A percentile compares a stretch with the other conserved stretches of the same genome.
phyloP scores from a whole-genome alignment of 345 rosid genomes.

The Excoecaria cochinchinensis region DNA sequence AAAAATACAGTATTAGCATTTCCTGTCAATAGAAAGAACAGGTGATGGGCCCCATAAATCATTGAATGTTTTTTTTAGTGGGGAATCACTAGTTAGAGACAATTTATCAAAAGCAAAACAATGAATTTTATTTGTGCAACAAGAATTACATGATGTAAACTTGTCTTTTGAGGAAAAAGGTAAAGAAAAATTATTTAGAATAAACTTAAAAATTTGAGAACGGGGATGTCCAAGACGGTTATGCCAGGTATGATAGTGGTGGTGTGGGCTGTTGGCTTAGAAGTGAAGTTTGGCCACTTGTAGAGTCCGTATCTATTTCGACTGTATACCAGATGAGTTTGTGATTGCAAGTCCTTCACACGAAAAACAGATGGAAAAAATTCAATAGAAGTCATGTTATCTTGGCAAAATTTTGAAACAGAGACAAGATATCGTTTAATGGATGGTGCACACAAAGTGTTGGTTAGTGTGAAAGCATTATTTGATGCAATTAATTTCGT shows the following conservation, averaged over 20 bases:
- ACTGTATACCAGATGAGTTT: too few species aligned
- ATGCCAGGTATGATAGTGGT: not conserved
- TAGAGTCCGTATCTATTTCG: not conserved
- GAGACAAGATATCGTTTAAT: not conserved
- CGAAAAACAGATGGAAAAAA: not conserved
- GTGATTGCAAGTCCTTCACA: not conserved
- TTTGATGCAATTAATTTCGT: conserved; percentile 1
- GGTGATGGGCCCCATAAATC: not conserved
- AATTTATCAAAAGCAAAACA: not conserved
- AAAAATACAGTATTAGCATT: not conserved
- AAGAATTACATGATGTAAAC: not conserved
- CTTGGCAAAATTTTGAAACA: not conserved
- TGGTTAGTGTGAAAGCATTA: not conserved
- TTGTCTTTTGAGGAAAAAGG: not conserved
- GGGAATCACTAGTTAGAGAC: not conserved
- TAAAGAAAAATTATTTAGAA: not conserved
- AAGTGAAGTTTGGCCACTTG: not conserved
- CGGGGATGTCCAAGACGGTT: not conserved
- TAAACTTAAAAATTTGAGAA: not conserved
- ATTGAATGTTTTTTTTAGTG: not conserved
- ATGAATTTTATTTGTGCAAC: conserved; percentile 1
- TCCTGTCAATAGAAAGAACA: not conserved
- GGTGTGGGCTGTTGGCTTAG: not conserved
- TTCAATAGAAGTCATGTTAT: not conserved
- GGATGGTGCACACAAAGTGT: not conserved